Evolutionary conservation across 345 rosid species (phyloP).

Genomic region (Salix dunnii): DNA sequence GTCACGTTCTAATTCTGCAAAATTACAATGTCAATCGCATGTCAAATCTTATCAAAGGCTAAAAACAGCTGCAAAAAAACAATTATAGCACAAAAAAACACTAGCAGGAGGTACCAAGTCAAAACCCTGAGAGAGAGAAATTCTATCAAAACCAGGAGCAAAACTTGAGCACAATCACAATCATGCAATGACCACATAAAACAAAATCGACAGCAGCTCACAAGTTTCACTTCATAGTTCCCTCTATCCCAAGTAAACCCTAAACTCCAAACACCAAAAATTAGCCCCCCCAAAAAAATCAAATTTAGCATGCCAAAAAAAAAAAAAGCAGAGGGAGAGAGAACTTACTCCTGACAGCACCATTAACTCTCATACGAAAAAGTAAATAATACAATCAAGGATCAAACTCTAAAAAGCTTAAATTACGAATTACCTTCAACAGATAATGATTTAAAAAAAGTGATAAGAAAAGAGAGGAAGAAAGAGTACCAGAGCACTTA

Average conservation of each 20-base stretch:
- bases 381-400: neutral
- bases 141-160: neutral
- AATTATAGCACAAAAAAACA: neutral
- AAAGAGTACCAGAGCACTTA: neutral
- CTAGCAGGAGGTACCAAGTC: neutral
- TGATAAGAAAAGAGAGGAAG: neutral
- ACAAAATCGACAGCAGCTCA: slow-evolving; percentile 3
- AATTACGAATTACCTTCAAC: neutral
- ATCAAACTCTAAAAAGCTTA: neutral
- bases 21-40: neutral
- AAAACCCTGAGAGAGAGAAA: neutral
- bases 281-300: neutral
- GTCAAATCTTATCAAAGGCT: neutral
- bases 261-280: neutral
- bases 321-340: neutral
- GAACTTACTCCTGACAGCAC: neutral
- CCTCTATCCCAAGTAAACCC: slow-evolving; percentile 14
- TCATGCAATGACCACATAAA: neutral
- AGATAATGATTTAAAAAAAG: neutral
- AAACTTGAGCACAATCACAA: neutral
- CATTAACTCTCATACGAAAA: neutral
- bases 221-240: slow-evolving; percentile 2
- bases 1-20: neutral
- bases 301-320: neutral
- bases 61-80: neutral